phyloP scores from a whole-genome alignment of 768 basidiomycete species.

The Pulveroboletus sp. region DNA sequence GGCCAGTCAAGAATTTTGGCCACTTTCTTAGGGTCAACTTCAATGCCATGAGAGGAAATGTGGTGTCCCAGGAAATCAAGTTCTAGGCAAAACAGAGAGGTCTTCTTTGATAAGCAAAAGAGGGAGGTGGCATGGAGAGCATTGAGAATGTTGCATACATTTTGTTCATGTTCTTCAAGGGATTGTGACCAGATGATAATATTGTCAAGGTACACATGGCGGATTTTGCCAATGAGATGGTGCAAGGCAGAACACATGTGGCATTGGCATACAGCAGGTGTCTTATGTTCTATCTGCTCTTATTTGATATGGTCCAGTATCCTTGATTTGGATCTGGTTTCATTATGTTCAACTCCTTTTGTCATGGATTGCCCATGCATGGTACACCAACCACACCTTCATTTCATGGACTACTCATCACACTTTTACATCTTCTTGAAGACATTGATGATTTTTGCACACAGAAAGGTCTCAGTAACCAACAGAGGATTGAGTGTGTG shows the following conservation, averaged over 20 bases:
- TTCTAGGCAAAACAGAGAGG: neutral
- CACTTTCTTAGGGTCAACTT: neutral
- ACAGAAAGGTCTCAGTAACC: too few species aligned
- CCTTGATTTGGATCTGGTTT: too few species aligned
- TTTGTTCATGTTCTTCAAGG: neutral
- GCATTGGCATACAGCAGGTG: slow-evolving; percentile 19
- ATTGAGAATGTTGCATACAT: neutral
- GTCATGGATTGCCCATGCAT: too few species aligned
- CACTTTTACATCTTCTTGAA: too few species aligned
- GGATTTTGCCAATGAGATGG: slow-evolving; percentile 13
- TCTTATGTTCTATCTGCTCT: too few species aligned
- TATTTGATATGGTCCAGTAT: too few species aligned
- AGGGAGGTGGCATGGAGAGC: neutral
- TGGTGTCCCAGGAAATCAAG: neutral
- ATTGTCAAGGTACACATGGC: slow-evolving; percentile 17
- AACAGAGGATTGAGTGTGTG: too few species aligned
- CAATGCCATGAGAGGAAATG: neutral
- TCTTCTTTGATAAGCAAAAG: slow-evolving; percentile 1
- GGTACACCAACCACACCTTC: too few species aligned
- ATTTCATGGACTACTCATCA: too few species aligned
- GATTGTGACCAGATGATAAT: slow-evolving; percentile 21
- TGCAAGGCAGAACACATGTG: slow-evolving; percentile 11
- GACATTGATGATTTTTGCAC: too few species aligned
- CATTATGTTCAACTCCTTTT: too few species aligned
- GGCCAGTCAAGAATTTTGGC: neutral